These are phyloP conservation scores for Dillenia turbinata DNA, from an alignment of 164 flowering plant species.

Conservation along the genomic window DNA sequence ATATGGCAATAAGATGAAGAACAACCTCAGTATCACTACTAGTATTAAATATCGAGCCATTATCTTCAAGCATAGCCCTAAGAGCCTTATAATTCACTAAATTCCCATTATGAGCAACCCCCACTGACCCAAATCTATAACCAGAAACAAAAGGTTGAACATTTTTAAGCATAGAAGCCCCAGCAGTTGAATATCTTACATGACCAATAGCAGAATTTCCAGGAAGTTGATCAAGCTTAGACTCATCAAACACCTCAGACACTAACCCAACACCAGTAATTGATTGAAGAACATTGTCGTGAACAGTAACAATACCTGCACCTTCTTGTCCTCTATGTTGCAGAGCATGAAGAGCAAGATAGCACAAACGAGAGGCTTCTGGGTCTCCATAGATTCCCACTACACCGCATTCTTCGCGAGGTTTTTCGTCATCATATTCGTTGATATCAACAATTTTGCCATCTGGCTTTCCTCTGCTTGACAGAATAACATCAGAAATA, in stretches of 20 bases:
- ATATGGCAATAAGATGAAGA: slow-evolving; percentile 80
- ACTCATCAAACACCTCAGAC: slow-evolving; percentile 72
- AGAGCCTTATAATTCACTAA: slow-evolving; percentile 68
- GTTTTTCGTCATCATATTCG: slow-evolving; percentile 47
- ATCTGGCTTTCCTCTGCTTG: neutral
- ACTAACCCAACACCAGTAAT: slow-evolving; percentile 86
- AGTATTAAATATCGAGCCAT: slow-evolving; percentile 86
- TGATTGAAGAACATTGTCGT: slow-evolving; percentile 50
- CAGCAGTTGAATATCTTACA: slow-evolving; percentile 93
- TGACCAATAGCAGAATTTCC: slow-evolving; percentile 83
- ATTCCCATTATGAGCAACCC: slow-evolving; percentile 93
- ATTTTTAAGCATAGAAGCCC: slow-evolving; percentile 82
- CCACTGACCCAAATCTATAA: slow-evolving; percentile 78
- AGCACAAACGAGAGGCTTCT: slow-evolving; percentile 82
- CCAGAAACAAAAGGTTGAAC: slow-evolving; percentile 97
- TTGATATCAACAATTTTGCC: neutral
- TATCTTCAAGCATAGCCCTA: slow-evolving; percentile 62
- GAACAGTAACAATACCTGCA: slow-evolving; percentile 78
- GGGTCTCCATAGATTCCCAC: slow-evolving; percentile 95
- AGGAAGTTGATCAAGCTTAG: slow-evolving; percentile 64
- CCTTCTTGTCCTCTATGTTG: slow-evolving; percentile 98
- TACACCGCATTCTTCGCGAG: slow-evolving; percentile 91
- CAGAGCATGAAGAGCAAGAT: slow-evolving; percentile 82
- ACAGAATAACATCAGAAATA: slow-evolving; percentile 10
- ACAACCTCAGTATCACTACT: slow-evolving; percentile 89